These are phyloP conservation scores for Verticillium isaacii DNA, from an alignment of 2,329 filamentous ascomycete genomes.

Conservation along the genomic window DNA sequence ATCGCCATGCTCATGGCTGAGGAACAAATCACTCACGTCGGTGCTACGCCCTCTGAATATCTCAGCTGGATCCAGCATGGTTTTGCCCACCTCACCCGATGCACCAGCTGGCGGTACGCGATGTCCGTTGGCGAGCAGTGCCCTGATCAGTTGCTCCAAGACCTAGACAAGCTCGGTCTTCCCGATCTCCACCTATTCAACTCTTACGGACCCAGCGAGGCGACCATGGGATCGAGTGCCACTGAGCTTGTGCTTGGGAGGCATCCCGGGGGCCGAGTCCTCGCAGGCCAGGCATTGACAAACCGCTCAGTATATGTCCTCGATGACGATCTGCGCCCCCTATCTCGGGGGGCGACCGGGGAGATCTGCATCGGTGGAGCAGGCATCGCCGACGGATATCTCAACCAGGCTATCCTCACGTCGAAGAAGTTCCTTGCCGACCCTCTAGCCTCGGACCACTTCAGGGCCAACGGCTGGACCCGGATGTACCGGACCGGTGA, in stretches of 20 bases:
- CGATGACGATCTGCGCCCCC: conserved; percentile 23
- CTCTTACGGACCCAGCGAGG: conserved; percentile 26
- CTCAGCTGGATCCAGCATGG: conserved; percentile 21
- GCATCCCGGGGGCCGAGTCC: no score
- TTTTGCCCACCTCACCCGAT: conserved; percentile 2
- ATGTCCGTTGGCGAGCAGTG: neutral
- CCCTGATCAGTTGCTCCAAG: no score
- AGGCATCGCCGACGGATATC: conserved; percentile 27
- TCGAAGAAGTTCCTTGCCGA: no score
- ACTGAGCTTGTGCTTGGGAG: no score
- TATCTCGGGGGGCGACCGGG: conserved; percentile 30
- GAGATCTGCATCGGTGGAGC: conserved; percentile 26
- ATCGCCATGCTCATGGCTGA: conserved; percentile 30
- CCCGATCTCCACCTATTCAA: conserved; percentile 14
- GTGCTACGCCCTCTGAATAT: conserved; percentile 36
- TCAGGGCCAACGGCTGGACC: no score
- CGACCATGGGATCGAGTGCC: neutral
- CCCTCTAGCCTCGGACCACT: no score
- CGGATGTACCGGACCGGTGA: conserved; percentile 31
- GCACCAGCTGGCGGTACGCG: conserved; percentile 12
- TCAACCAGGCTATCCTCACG: conserved; percentile 5
- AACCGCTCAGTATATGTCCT: conserved; percentile 37
- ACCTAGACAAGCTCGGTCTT: conserved; percentile 4
- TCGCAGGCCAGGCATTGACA: conserved; percentile 14
- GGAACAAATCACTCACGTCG: conserved; percentile 29